phyloP scores from a whole-genome alignment of 202 grass and related monocot genomes.

The Carex sylvatica region DNA sequence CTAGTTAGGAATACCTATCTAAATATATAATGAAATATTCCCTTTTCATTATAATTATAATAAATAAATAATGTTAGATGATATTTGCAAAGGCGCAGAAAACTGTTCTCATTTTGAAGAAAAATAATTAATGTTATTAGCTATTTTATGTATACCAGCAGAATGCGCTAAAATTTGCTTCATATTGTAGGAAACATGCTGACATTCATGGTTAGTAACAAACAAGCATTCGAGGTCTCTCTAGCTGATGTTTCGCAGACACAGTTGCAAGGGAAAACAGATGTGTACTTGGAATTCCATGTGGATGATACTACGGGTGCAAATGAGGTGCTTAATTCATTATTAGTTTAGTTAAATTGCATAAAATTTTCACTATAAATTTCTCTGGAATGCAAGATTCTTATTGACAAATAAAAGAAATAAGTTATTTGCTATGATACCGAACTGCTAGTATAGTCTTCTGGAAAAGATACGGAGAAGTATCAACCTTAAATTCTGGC shows the following conservation, averaged over 20 bases:
- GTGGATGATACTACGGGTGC: conserved; percentile 94
- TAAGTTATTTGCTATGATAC: conserved; percentile 20
- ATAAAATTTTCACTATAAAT: conserved; percentile 7
- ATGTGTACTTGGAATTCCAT: conserved; percentile 91
- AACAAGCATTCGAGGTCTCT: conserved; percentile 94
- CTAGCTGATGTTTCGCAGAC: conserved; percentile 84
- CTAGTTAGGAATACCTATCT: not conserved
- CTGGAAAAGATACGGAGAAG: conserved; percentile 1
- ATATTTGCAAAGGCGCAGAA: not conserved
- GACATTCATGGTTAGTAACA: conserved; percentile 74
- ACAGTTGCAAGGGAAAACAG: conserved; percentile 93
- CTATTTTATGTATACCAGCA: not conserved
- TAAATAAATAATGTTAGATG: conserved; percentile 1
- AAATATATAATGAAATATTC: conserved; percentile 1
- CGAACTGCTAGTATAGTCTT: conserved; percentile 20
- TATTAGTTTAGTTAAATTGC: conserved; percentile 19
- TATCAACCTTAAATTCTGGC: not conserved
- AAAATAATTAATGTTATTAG: not conserved
- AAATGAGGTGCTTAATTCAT: conserved; percentile 56
- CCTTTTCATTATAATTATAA: not conserved
- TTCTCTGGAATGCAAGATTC: not conserved
- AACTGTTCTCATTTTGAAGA: not conserved
- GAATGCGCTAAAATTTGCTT: not conserved
- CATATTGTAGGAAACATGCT: conserved; percentile 67
- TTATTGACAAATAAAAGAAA: not conserved